Base-by-base conservation (phyloP, 305 asterid species). In the Plantago lanceolata region DNA sequence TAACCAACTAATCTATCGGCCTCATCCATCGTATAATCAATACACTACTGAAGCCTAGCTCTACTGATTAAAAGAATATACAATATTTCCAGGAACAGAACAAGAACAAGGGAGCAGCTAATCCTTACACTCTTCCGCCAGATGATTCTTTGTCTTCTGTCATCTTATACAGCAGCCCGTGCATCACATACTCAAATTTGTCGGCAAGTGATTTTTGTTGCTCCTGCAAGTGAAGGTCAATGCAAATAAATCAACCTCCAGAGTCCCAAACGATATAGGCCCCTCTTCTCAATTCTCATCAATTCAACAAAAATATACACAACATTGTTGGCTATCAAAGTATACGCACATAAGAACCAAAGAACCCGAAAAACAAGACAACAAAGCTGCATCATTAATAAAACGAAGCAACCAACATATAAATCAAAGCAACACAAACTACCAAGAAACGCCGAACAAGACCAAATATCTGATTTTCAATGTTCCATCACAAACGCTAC, bases 121-220 rank as follows among this genome's bases (percentile, higher is more conserved):
- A 31, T 24, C 20, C 94, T 18, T 86, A 91, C 96, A 86, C 86
- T 84, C 81, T 78, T 66, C 54, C 67, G 19, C 33, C 29, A 0
- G 40, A 33, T n/a, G 28, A 20, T 18, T 75, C 78, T 67, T 64
- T 72, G 56, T 78, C 89, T 66, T 82, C 93, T 21, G 96, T 50
- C 71, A 87, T 86, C 84, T 93, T 93, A 68, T 85, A 93, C 63
- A 84, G 67, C 74, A 89, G 81, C 48, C 95, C 95, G 73, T 87
- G 94, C 95, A 93, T 84, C 69, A 93, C 91, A 68, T 84, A 87
- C 82, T 89, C 96, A 66, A 89, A 93, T 68, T 87, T 93, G 83
- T 92, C 97, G 13, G 91, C 83, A 37, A 92, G 91, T 26, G 92
- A 87, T 71, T 64, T 82, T 66, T 75, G 81, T 69, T 66, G 57